These are phyloP conservation scores for Pyrrhoderma lamaoense DNA, from an alignment of 1,284 basidiomycete species.

Conservation along the genomic window DNA sequence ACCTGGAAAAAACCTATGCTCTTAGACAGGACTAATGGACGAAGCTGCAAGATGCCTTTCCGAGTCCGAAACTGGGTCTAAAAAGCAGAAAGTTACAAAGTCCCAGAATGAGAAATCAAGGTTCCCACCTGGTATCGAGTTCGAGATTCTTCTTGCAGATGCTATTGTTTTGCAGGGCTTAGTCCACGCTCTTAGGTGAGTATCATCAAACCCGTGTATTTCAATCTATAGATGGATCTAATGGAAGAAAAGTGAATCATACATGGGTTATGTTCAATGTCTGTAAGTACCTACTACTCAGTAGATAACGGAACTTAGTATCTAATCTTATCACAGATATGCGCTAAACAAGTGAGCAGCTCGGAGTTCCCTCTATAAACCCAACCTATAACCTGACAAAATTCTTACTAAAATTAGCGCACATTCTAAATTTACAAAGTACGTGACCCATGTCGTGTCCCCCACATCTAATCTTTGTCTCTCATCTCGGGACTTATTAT, in stretches of 20 bases:
- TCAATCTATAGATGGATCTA: not conserved
- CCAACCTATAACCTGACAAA: no score
- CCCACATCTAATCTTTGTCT: not conserved
- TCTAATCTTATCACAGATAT: constrained; percentile 32
- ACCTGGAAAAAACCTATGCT: not conserved
- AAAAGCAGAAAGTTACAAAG: constrained; percentile 41
- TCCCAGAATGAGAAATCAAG: constrained; percentile 6
- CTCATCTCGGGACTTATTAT: not conserved
- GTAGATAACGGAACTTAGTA: not conserved
- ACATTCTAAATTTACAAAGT: constrained; percentile 69
- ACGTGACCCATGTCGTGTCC: constrained; percentile 16
- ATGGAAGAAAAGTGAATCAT: constrained; percentile 49
- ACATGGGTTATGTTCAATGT: constrained; percentile 73
- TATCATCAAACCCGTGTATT: constrained; percentile 3
- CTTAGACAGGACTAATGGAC: constrained; percentile 42
- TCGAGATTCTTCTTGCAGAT: constrained; percentile 67
- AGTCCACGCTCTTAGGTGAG: constrained; percentile 60
- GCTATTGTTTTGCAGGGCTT: constrained; percentile 60
- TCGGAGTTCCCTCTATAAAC: no score
- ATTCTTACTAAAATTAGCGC: constrained; percentile 36
- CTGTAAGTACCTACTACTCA: constrained; percentile 37
- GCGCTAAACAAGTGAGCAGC: constrained; percentile 50
- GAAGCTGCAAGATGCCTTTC: constrained; percentile 51
- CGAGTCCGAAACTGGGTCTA: constrained; percentile 52
- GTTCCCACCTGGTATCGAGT: constrained; percentile 60